These are phyloP conservation scores for Jatropha podagrica DNA, from an alignment of 441 rosid species.

Conservation along the genomic window DNA sequence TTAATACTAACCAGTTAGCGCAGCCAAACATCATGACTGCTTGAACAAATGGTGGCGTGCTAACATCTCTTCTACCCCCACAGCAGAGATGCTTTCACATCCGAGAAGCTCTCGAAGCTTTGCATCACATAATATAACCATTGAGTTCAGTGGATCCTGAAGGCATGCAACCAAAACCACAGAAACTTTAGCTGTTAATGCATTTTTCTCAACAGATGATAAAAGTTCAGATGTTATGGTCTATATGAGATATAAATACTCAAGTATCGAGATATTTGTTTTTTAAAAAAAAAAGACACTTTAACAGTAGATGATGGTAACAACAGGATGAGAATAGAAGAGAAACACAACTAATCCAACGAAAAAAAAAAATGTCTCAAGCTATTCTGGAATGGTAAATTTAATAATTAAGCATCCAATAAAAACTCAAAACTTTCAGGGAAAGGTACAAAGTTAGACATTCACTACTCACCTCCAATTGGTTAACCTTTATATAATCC, in stretches of 20 bases:
- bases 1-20: constrained; percentile 34
- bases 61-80: constrained; percentile 68
- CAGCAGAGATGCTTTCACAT: constrained; percentile 84
- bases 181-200: constrained; percentile 8
- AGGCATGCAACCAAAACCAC: constrained; percentile 13
- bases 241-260: neutral
- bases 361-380: neutral
- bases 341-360: neutral
- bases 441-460: constrained; percentile 13
- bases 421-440: constrained; percentile 1
- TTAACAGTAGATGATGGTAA: neutral
- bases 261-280: neutral
- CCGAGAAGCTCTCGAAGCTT: constrained; percentile 84
- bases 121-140: constrained; percentile 76
- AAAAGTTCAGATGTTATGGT: neutral
- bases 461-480: constrained; percentile 29
- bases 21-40: constrained; percentile 46
- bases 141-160: constrained; percentile 72
- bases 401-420: constrained; percentile 1
- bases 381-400: neutral
- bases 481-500: constrained; percentile 34
- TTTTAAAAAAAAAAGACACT: neutral
- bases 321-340: neutral
- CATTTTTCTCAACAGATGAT: neutral
- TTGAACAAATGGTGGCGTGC: constrained; percentile 65